Percentiles rank a stretch among this genome's conserved stretches.
Evolutionary conservation across 129 eudicot species (phyloP).

Genomic region (Tanacetum coccineum): DNA sequence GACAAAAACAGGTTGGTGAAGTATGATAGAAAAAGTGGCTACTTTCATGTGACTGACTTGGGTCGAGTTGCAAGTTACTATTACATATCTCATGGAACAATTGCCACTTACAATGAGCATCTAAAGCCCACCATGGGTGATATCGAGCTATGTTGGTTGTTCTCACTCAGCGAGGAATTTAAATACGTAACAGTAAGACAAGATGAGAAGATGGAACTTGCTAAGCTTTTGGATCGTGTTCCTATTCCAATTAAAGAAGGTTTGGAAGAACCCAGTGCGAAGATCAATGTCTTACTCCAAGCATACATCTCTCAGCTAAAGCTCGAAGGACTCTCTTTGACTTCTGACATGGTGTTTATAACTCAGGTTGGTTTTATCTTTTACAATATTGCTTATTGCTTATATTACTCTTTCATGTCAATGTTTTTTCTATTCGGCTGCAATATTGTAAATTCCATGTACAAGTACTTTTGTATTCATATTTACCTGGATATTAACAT

Average conservation of each 20-base stretch:
- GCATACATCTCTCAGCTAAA: constrained; percentile 84
- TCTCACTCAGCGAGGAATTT: constrained; percentile 94
- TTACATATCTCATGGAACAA: constrained; percentile 88
- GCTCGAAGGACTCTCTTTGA: constrained; percentile 83
- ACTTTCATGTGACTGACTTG: constrained; percentile 89
- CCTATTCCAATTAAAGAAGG: constrained; percentile 89
- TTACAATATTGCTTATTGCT: not conserved
- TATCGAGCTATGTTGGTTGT: constrained; percentile 85
- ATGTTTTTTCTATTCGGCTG: not conserved
- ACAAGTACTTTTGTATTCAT: no score
- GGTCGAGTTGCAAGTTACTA: constrained; percentile 96
- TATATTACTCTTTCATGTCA: not conserved
- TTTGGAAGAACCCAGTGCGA: constrained; percentile 94
- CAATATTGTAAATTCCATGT: no score
- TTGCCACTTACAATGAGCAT: constrained; percentile 91
- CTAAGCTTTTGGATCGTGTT: constrained; percentile 84
- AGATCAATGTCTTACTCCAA: constrained; percentile 83
- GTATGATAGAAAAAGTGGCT: constrained; percentile 93
- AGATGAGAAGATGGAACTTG: constrained; percentile 94
- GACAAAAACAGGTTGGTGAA: constrained; percentile 80
- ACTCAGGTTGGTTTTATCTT: constrained; percentile 59
- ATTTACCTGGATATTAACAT: not conserved
- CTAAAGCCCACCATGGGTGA: constrained; percentile 96
- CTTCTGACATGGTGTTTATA: constrained; percentile 92
- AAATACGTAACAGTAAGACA: constrained; percentile 89